Conservation (phyloP, 1,284 basidiomycete genomes). For the Tetrapyrgos nigripes region DNA sequence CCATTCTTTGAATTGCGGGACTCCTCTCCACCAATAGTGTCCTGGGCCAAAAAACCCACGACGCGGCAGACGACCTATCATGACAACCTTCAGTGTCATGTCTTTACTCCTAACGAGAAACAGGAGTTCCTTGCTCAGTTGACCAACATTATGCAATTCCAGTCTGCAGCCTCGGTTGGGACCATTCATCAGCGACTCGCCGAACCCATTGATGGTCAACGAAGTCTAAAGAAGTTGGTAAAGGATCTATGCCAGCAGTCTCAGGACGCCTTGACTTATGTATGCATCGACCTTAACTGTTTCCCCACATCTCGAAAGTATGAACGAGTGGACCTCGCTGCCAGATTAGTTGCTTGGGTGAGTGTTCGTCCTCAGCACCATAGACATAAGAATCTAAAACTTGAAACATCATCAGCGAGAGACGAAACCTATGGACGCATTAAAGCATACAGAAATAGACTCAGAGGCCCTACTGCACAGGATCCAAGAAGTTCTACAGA, state of each 20-base stretch:
- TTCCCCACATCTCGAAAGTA: background rate
- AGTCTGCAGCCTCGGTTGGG: conserved; percentile 2
- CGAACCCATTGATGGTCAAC: background rate
- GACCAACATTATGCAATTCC: background rate
- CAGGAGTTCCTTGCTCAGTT: background rate
- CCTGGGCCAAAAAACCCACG: background rate
- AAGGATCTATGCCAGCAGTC: background rate
- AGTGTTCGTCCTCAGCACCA: too few species aligned
- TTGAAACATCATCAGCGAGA: background rate
- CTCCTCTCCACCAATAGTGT: background rate
- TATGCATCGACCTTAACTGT: background rate
- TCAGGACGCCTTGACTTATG: background rate
- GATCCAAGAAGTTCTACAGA: background rate
- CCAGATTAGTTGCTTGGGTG: background rate
- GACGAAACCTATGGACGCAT: background rate
- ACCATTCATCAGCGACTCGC: background rate
- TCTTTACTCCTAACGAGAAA: background rate
- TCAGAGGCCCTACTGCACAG: background rate
- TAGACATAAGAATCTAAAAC: background rate
- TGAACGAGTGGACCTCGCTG: background rate
- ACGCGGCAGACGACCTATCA: background rate
- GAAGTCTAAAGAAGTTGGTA: background rate
- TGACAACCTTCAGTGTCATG: background rate
- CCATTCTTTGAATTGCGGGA: background rate
- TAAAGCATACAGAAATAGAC: background rate